Evolutionary conservation across 805 yeast species (phyloP), one percentile per base, ranked within the genome.

Genomic region (Wickerhamiella sergipiensis): DNA sequence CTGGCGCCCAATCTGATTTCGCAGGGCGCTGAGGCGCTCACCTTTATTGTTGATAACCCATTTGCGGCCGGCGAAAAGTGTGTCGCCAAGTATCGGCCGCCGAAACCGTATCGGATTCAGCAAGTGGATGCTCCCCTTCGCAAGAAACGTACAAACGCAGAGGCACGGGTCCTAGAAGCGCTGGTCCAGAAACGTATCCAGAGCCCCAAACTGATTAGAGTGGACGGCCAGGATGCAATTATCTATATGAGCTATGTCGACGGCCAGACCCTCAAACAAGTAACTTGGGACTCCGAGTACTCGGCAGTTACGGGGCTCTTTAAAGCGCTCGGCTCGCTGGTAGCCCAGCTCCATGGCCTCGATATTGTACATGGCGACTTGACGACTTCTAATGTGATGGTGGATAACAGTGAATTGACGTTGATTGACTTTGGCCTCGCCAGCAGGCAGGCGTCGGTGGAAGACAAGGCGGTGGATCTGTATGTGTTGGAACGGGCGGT

Each of bases 391-490:
- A 92, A 92, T 60, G 78, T 88, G 23, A 75, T 92, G 45, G 56
- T 58, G 4, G 36, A 10, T n/a, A 31, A 42, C 22, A 38, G n/a
- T 15, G 33, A 31, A 26, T 61, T 89, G 15, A 76, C 71, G 33
- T 66, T 92, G 56, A 92, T 92, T 50, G 98, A 92, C 63, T 92
- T 92, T 68, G 98, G 98, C 0, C 71, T 92, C 18, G 84, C 95
- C 1, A 79, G 88, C 12, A 80, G 80, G 52, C 79, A 95, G 0
- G 61, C 58, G 2, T 47, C 51, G 7, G 26, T 50, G 18, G 98
- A 92, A 60, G 97, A 90, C 61, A 88, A 86, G 65, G 97, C 97
- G 2, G 98, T 92, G n/a, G 98, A 92, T 65, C 66, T 92, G 53
- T 92, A 92, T 60, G 97, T 92, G 10, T 67, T 92, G 53, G 98